A percentile compares a stretch with the other conserved stretches of the same genome.
These are phyloP conservation scores for Croton laevigatus DNA, from an alignment of 441 rosid genomes.

Conservation along the genomic window DNA sequence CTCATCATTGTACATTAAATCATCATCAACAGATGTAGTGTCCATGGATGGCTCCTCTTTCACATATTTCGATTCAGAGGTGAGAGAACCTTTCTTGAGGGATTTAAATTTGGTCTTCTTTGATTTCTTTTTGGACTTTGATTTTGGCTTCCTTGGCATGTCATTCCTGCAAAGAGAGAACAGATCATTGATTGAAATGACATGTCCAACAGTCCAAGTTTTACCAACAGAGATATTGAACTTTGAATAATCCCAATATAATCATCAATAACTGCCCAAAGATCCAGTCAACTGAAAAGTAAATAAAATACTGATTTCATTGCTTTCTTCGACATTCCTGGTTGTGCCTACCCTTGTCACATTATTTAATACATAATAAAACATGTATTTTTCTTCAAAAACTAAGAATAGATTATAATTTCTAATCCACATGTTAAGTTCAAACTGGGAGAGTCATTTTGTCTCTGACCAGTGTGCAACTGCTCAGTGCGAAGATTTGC, in stretches of 20 bases:
- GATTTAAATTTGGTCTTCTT: conserved; percentile 96
- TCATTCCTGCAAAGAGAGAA: conserved; percentile 52
- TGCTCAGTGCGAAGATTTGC: not conserved
- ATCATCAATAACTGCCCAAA: not conserved
- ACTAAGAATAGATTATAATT: no score
- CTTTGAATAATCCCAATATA: not conserved
- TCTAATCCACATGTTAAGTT: not conserved
- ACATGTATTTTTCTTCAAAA: not conserved
- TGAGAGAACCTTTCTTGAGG: conserved; percentile 79
- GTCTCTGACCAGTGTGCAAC: not conserved
- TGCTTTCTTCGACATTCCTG: not conserved
- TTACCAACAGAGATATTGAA: not conserved
- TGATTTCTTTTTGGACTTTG: conserved; percentile 84
- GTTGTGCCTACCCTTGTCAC: not conserved
- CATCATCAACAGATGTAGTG: conserved; percentile 57
- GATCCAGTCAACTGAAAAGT: not conserved
- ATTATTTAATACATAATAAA: no score
- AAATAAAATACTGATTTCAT: not conserved
- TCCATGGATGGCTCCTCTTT: conserved; percentile 60
- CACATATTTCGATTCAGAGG: conserved; percentile 58
- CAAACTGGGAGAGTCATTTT: not conserved
- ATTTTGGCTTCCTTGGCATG: conserved; percentile 45
- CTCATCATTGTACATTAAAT: conserved; percentile 43
- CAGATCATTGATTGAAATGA: conserved; percentile 9
- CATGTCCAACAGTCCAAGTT: no score